These are phyloP conservation scores for Naganishia sp. DNA, from an alignment of 1,284 basidiomycete genomes.

Conservation along the genomic window DNA sequence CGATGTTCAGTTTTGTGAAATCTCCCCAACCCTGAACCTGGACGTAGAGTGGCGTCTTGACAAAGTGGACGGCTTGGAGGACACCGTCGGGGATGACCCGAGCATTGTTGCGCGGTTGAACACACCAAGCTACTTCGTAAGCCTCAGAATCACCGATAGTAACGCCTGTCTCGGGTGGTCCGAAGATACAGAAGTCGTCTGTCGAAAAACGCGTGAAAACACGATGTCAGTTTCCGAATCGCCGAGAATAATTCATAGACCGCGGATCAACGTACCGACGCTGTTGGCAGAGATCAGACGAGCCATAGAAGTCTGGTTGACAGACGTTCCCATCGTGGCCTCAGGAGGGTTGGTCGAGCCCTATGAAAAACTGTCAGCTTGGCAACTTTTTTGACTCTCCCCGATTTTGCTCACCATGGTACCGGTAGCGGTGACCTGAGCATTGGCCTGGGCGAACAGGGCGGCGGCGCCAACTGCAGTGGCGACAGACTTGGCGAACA, in stretches of 20 bases:
- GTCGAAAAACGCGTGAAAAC: slow-evolving; percentile 1
- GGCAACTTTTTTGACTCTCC: too few species aligned
- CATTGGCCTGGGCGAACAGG: slow-evolving; percentile 17
- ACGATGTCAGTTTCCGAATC: not conserved
- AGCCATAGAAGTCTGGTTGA: slow-evolving; percentile 53
- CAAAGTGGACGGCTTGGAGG: slow-evolving; percentile 45
- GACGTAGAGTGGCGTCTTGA: slow-evolving; percentile 58
- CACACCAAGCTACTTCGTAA: slow-evolving; percentile 32
- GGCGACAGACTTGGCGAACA: slow-evolving; percentile 23
- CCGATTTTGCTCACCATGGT: slow-evolving; percentile 33
- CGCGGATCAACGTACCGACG: slow-evolving; percentile 40
- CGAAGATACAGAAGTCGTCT: slow-evolving; percentile 54
- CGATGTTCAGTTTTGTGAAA: slow-evolving; percentile 56
- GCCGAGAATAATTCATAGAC: slow-evolving; percentile 42
- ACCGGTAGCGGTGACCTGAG: slow-evolving; percentile 30
- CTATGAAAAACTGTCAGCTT: slow-evolving; percentile 45
- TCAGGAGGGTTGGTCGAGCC: slow-evolving; percentile 28
- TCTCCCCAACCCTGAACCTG: slow-evolving; percentile 56
- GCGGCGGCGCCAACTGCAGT: slow-evolving; percentile 19
- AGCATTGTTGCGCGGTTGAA: slow-evolving; percentile 36
- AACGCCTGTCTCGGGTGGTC: slow-evolving; percentile 44
- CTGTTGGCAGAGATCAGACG: slow-evolving; percentile 52
- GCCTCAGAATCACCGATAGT: slow-evolving; percentile 50
- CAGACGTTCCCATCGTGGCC: slow-evolving; percentile 43
- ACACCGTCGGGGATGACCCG: slow-evolving; percentile 52